Conservation (phyloP, 345 rosid species). For the Conringia planisiliqua region DNA sequence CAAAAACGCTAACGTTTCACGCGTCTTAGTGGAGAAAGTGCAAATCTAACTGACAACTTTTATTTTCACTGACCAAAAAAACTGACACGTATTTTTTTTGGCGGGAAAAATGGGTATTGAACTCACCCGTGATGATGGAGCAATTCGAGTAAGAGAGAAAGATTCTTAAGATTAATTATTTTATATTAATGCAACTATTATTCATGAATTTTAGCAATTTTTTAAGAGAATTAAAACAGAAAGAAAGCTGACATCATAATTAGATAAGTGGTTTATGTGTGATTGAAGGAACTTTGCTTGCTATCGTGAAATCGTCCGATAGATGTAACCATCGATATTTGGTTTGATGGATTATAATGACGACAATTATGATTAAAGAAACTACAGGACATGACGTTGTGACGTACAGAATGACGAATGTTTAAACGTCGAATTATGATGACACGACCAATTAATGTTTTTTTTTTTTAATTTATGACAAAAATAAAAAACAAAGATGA, state of each 20-base stretch:
- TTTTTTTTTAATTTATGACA: too few species aligned
- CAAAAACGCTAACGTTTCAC: slow-evolving; percentile 1
- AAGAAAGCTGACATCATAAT: not conserved
- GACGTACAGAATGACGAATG: slow-evolving; percentile 27
- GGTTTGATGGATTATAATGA: slow-evolving; percentile 15
- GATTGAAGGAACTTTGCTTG: slow-evolving; percentile 9
- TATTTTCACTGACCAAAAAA: not conserved
- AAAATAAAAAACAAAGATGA: too few species aligned
- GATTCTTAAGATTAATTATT: not conserved
- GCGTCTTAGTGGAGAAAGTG: not conserved
- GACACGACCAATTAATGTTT: not conserved
- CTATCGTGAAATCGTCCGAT: not conserved
- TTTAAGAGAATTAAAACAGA: not conserved
- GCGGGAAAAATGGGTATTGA: not conserved
- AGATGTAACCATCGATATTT: slow-evolving; percentile 28
- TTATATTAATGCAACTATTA: not conserved
- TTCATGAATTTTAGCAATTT: not conserved
- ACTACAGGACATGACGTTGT: not conserved
- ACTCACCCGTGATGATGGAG: not conserved
- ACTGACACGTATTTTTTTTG: not conserved
- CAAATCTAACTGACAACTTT: not conserved
- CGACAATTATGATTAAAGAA: slow-evolving; percentile 5
- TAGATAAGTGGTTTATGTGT: not conserved
- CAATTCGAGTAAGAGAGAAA: not conserved
- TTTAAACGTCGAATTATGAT: not conserved